Percentiles rank a stretch among this genome's conserved stretches.
Conservation (phyloP, 106 monocot species). For the Iris macrosiphon region DNA sequence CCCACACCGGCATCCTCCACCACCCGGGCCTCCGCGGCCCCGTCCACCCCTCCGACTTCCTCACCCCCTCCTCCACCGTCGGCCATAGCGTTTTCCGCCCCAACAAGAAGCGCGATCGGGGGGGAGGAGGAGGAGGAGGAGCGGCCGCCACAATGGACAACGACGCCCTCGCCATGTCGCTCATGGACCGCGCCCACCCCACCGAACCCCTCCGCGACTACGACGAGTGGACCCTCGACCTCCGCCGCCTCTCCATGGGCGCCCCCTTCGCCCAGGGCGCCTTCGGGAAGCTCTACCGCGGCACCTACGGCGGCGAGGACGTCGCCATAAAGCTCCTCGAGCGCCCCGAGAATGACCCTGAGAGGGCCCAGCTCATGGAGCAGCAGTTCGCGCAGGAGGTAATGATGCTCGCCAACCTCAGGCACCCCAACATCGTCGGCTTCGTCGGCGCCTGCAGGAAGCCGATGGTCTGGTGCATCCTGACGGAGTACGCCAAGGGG, state of each 20-base stretch:
- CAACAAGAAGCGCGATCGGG: not conserved
- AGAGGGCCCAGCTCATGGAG: constrained; percentile 40
- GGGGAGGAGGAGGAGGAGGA: too few relatives aligned
- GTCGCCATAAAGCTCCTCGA: constrained; percentile 45
- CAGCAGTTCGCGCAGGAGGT: constrained; percentile 43
- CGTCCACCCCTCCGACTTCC: not conserved
- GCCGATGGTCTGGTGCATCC: constrained; percentile 42
- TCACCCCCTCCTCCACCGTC: constrained; percentile 3
- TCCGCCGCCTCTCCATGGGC: constrained; percentile 25
- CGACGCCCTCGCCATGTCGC: constrained; percentile 20
- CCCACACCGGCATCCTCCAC: constrained; percentile 19
- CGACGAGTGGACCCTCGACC: constrained; percentile 37
- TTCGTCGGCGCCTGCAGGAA: constrained; percentile 45
- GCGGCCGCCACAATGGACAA: too few relatives aligned
- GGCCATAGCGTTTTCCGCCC: constrained; percentile 26
- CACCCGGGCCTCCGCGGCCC: constrained; percentile 18
- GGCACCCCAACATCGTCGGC: constrained; percentile 38
- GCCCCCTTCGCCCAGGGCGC: constrained; percentile 39
- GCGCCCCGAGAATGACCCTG: constrained; percentile 32
- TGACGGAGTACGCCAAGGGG: constrained; percentile 44
- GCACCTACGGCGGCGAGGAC: constrained; percentile 37
- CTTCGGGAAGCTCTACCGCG: constrained; percentile 39
- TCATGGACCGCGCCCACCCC: constrained; percentile 24
- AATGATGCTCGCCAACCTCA: constrained; percentile 37
- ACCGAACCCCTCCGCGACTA: constrained; percentile 22